Evolutionary conservation across 1,284 basidiomycete genomes (phyloP).

Genomic region (Mycosarcoma mackinlayi): DNA sequence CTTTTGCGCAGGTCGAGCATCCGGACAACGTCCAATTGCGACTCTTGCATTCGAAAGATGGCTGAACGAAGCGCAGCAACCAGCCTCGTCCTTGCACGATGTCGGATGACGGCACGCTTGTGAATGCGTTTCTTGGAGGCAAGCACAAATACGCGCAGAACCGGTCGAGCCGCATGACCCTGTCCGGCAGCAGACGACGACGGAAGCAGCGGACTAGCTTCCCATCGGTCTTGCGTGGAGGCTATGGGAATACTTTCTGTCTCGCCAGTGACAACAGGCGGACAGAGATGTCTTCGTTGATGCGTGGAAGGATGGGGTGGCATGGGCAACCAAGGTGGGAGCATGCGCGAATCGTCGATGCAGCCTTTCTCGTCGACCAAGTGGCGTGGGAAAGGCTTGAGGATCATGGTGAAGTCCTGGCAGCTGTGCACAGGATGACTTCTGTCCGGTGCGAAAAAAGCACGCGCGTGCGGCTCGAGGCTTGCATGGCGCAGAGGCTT

Average conservation of each 20-base stretch:
- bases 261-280: neutral
- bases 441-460: constrained; percentile 15
- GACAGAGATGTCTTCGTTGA: constrained; percentile 27
- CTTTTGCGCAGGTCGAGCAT: constrained; percentile 11
- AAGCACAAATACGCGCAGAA: constrained; percentile 38
- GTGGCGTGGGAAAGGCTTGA: constrained; percentile 36
- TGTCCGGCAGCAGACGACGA: neutral
- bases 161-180: constrained; percentile 1
- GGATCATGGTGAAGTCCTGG: constrained; percentile 26
- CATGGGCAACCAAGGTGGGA: constrained; percentile 31
- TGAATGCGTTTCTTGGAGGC: constrained; percentile 57
- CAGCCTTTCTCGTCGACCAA: constrained; percentile 13
- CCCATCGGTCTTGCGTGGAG: constrained; percentile 26
- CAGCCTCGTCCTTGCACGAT: constrained; percentile 43
- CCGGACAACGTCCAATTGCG: neutral
- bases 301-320: constrained; percentile 33
- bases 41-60: constrained; percentile 5
- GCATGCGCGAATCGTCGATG: constrained; percentile 7
- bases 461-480: neutral
- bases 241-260: too few species aligned
- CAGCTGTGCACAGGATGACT: constrained; percentile 2
- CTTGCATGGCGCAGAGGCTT: constrained; percentile 24
- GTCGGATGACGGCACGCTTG: constrained; percentile 57
- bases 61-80: constrained; percentile 41
- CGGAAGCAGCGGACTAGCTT: neutral